Evolutionary conservation across 495 filamentous ascomycete genomes (phyloP).

Genomic region (Penicillium atrosanguineum): DNA sequence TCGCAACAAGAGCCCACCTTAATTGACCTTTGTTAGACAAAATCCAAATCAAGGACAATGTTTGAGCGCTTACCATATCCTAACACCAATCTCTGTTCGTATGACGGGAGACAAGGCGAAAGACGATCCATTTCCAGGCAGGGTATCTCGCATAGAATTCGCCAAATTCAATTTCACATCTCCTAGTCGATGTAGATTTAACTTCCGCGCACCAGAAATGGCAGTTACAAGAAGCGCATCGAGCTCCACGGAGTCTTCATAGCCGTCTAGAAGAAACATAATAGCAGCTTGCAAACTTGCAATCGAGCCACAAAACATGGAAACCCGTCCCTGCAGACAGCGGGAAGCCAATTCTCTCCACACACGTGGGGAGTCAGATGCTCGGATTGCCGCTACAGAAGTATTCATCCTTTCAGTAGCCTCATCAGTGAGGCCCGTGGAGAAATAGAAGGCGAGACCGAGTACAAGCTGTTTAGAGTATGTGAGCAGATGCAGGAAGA

Average conservation of each 20-base stretch:
- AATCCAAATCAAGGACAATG: background rate
- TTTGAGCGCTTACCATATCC: conserved; percentile 12
- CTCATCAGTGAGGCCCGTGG: background rate
- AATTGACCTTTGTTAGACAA: too few species aligned
- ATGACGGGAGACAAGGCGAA: background rate
- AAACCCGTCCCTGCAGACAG: conserved; percentile 22
- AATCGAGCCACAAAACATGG: conserved; percentile 32
- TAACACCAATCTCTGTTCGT: conserved; percentile 15
- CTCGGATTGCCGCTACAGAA: conserved; percentile 7
- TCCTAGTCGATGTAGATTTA: conserved; percentile 26
- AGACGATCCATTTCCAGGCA: too few species aligned
- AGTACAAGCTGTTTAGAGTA: conserved; percentile 5
- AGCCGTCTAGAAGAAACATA: conserved; percentile 29
- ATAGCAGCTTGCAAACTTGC: conserved; percentile 27
- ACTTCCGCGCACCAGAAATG: conserved; percentile 29
- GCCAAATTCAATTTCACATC: conserved; percentile 10
- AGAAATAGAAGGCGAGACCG: conserved; percentile 11
- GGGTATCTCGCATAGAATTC: too few species aligned
- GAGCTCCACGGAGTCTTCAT: conserved; percentile 19
- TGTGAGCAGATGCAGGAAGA: background rate
- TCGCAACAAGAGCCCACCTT: conserved; percentile 28
- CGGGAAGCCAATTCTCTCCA: conserved; percentile 28
- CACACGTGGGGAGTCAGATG: conserved; percentile 1
- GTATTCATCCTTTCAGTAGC: background rate
- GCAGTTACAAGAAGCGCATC: conserved; percentile 29